phyloP scores from a whole-genome alignment of 148 eudicot species.

The Suaeda aralocaspica region DNA sequence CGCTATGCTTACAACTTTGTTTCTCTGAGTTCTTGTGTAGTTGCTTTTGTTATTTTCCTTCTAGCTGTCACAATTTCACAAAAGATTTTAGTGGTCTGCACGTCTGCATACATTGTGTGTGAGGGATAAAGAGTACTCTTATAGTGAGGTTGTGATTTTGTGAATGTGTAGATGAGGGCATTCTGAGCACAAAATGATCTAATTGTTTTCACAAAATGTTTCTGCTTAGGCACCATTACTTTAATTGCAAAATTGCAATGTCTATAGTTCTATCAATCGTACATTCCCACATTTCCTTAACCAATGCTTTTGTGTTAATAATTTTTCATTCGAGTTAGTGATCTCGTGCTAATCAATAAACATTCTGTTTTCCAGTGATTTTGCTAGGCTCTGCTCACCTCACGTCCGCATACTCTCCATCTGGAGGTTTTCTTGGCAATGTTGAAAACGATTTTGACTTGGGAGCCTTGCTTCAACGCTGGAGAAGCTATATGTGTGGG shows the following conservation, averaged over 20 bases:
- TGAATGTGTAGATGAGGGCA: no score
- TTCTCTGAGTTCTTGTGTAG: neutral
- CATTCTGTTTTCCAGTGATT: constrained; percentile 43
- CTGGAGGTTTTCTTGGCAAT: constrained; percentile 43
- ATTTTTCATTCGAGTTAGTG: neutral
- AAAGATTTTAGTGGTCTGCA: no score
- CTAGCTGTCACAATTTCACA: no score
- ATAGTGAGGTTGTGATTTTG: no score
- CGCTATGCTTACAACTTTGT: neutral
- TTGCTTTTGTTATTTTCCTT: no score
- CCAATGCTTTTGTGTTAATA: neutral
- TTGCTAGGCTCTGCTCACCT: constrained; percentile 60
- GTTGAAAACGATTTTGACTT: constrained; percentile 30
- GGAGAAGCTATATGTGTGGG: constrained; percentile 91
- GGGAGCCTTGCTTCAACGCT: constrained; percentile 71
- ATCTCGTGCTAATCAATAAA: neutral
- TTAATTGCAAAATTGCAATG: neutral
- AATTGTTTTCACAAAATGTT: no score
- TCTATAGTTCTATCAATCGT: no score
- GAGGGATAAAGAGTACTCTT: no score
- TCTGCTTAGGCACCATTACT: no score
- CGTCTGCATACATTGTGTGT: no score
- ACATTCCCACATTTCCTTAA: neutral
- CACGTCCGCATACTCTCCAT: constrained; percentile 40
- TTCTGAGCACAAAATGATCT: no score